A percentile compares a stretch with the other conserved stretches of the same genome.
Evolutionary conservation across 2,329 filamentous ascomycete genomes (phyloP).

Genomic region (Fusarium circinatum): DNA sequence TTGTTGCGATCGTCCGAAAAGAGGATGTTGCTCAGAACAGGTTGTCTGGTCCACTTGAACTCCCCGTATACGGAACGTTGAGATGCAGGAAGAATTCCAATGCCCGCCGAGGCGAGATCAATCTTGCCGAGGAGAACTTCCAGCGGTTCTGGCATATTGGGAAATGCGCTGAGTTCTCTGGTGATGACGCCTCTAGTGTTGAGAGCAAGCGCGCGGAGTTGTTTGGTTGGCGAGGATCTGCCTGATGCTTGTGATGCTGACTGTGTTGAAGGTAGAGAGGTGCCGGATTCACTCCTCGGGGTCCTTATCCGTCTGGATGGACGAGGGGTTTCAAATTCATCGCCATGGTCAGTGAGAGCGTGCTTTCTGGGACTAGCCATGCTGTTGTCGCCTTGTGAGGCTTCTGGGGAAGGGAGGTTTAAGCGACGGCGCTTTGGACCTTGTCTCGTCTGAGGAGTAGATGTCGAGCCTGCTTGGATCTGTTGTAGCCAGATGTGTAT

Average conservation of each 20-base stretch:
- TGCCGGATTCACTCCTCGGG: constrained; percentile 14
- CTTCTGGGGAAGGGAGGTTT: neutral
- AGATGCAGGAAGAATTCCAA: neutral
- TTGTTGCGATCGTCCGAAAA: neutral
- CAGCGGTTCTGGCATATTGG: neutral
- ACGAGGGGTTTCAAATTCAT: constrained; percentile 5
- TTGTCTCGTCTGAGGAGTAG: neutral
- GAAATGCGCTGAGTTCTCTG: neutral
- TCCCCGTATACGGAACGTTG: constrained; percentile 2
- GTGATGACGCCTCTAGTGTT: neutral
- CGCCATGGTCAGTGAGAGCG: neutral
- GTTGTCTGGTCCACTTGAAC: constrained; percentile 9
- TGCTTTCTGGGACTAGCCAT: neutral
- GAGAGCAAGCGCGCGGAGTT: neutral
- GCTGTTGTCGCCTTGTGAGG: neutral
- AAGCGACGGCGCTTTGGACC: neutral
- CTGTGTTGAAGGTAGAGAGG: neutral
- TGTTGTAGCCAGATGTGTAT: neutral
- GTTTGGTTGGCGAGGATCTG: neutral
- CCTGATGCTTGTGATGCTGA: neutral
- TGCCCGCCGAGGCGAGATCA: neutral
- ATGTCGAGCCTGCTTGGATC: neutral
- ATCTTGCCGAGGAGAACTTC: neutral
- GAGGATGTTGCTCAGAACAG: neutral
- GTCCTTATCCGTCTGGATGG: neutral